Evolutionary conservation across 179 eudicot genomes (phyloP), one percentile per base, ranked within the genome.

Genomic region (Spergularia azorica): DNA sequence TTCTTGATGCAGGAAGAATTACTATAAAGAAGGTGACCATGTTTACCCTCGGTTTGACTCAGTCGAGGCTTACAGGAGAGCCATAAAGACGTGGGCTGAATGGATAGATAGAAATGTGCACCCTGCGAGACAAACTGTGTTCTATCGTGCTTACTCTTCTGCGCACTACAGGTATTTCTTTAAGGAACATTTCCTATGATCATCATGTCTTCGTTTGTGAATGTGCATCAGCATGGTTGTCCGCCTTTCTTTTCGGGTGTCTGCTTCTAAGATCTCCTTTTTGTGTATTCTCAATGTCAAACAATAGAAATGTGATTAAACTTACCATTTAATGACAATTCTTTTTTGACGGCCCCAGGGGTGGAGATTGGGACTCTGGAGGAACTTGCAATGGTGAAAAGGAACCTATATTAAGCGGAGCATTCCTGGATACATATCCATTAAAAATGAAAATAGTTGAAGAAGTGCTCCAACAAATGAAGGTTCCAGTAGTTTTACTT

Each of bases 301-400:
- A 2, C 32, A 60, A 18, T n/a, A 5, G 63, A 61, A 1, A 7
- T 14, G 9, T 67, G 8, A 8, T 46, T 38, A 62, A 64, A 64
- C 6, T 48, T 15, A 43, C 56, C 17, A 6, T 14, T 9, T 0
- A 26, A 32, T 71, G 51, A 10, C 20, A 50, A 0, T 57, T 15
- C 36, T 20, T 15, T 56, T 71, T 43, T 43, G 56, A 17, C 4
- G 21, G 7, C 46, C 75, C 78, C 82, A 95, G 98, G 83, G 98
- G 98, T 38, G 98, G 98, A 71, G 97, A 95, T 70, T 95, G 98
- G 98, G 95, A 95, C 83, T 91, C 98, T 2, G 98, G 97, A 17
- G 98, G 98, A 18, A 71, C 91, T 38, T 95, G 98, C 85, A 87
- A 86, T 52, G 93, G 97, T 15, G 98, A 95, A 77, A 91, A 77